Conservation (phyloP, 140 eudicot species). For the Senecio squalidus region DNA sequence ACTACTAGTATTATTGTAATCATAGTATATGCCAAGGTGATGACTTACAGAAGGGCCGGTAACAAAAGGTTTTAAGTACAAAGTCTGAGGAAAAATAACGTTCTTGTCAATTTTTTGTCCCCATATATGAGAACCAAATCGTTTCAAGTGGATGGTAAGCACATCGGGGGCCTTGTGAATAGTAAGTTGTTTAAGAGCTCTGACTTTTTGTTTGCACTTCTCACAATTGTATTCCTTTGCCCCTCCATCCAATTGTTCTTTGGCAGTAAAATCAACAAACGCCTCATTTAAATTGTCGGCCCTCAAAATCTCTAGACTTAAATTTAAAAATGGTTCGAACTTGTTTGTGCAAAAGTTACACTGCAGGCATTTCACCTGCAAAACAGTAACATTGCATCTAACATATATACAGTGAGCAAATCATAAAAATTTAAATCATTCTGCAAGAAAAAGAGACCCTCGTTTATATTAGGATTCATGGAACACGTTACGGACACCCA, state of each 20-base stretch:
- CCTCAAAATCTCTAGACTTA: slow-evolving; percentile 8
- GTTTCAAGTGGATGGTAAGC: slow-evolving; percentile 8
- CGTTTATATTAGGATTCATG: background rate
- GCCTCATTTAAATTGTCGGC: background rate
- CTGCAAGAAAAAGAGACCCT: background rate
- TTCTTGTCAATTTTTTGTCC: slow-evolving; percentile 5
- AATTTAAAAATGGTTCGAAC: background rate
- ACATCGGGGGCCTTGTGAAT: slow-evolving; percentile 8
- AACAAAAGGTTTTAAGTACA: slow-evolving; percentile 1
- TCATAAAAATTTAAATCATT: background rate
- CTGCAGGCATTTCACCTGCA: slow-evolving; percentile 14
- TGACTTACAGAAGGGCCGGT: slow-evolving; percentile 4
- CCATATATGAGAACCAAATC: background rate
- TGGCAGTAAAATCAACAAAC: background rate
- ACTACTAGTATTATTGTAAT: too few species aligned
- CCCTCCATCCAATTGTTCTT: slow-evolving; percentile 10
- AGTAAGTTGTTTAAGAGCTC: slow-evolving; percentile 4
- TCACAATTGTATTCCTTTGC: slow-evolving; percentile 1
- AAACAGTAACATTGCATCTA: background rate
- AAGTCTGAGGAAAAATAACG: background rate
- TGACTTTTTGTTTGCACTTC: slow-evolving; percentile 7
- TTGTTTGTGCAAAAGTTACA: slow-evolving; percentile 11
- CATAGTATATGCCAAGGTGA: too few species aligned
- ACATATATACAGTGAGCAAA: background rate
- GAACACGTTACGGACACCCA: too few species aligned